Evolutionary conservation across 1,139 yeast genomes (phyloP).

Genomic region (Yamadazyma spencermartinsiae): DNA sequence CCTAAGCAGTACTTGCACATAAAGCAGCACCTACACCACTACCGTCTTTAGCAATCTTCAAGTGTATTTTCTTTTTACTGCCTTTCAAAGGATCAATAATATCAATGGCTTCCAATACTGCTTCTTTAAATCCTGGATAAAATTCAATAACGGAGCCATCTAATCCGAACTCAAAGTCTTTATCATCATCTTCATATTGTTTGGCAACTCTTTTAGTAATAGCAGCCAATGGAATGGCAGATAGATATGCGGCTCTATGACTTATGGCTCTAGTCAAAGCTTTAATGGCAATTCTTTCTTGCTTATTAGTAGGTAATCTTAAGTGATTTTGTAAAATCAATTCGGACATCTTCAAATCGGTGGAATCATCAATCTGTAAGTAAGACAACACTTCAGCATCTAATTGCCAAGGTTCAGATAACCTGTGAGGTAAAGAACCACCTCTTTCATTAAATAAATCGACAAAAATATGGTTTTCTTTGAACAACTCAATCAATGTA

Average conservation of each 20-base stretch:
- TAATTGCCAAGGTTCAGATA: conserved; percentile 72
- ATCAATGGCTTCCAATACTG: conserved; percentile 73
- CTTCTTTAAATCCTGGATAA: conserved; percentile 82
- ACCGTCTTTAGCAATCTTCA: conserved; percentile 89
- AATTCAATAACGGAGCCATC: conserved; percentile 93
- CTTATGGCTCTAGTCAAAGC: conserved; percentile 74
- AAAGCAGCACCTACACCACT: conserved; percentile 96
- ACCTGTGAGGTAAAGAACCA: conserved; percentile 60
- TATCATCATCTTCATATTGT: conserved; percentile 52
- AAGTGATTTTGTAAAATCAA: conserved; percentile 61
- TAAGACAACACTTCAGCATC: conserved; percentile 82
- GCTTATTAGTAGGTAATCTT: conserved; percentile 64
- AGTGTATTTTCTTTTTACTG: conserved; percentile 65
- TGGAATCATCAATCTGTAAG: conserved; percentile 78
- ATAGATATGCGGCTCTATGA: conserved; percentile 78
- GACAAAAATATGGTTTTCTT: conserved; percentile 53
- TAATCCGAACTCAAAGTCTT: conserved; percentile 85
- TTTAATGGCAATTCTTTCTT: conserved; percentile 74
- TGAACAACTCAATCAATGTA: conserved; percentile 64
- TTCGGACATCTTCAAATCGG: conserved; percentile 66
- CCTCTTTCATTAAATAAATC: conserved; percentile 53
- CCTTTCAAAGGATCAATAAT: conserved; percentile 70
- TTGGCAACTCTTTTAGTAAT: conserved; percentile 45
- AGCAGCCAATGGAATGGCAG: conserved; percentile 89
- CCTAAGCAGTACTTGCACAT: conserved; percentile 60